A percentile compares a stretch with the other conserved stretches of the same genome.
Conservation (phyloP, 495 filamentous ascomycete genomes). For the Gamarada debralockiae region DNA sequence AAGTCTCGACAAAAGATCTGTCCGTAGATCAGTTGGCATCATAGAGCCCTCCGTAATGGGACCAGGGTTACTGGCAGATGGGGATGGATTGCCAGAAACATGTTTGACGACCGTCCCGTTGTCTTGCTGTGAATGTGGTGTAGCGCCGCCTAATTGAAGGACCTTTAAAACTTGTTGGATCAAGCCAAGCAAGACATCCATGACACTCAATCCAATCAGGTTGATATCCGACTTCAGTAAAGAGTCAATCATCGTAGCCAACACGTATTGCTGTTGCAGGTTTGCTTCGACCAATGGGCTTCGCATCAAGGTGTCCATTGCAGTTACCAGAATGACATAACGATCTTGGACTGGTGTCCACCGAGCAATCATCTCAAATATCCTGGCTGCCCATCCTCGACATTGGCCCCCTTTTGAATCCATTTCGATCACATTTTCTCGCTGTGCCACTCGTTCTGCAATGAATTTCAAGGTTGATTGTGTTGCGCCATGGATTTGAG, state of each 20-base stretch:
- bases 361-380: constrained; percentile 70
- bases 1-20: constrained; percentile 34
- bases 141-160: constrained; percentile 55
- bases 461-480: constrained; percentile 68
- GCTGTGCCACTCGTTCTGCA: constrained; percentile 48
- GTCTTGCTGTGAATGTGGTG: constrained; percentile 6
- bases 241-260: constrained; percentile 70
- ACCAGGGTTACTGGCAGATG: constrained; percentile 14
- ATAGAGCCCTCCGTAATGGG: constrained; percentile 9
- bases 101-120: neutral
- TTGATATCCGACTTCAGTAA: constrained; percentile 85
- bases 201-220: constrained; percentile 88
- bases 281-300: constrained; percentile 62
- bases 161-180: constrained; percentile 73
- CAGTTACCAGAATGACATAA: constrained; percentile 76
- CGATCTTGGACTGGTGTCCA: constrained; percentile 92
- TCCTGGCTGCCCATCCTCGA: constrained; percentile 71
- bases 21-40: constrained; percentile 20
- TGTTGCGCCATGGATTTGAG: constrained; percentile 73
- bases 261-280: constrained; percentile 63
- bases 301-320: constrained; percentile 68
- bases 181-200: constrained; percentile 81
- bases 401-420: constrained; percentile 23
- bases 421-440: constrained; percentile 34
- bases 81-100: neutral